phyloP scores from a whole-genome alignment of 2,329 filamentous ascomycete genomes.

The Colletotrichum brevisporum region DNA sequence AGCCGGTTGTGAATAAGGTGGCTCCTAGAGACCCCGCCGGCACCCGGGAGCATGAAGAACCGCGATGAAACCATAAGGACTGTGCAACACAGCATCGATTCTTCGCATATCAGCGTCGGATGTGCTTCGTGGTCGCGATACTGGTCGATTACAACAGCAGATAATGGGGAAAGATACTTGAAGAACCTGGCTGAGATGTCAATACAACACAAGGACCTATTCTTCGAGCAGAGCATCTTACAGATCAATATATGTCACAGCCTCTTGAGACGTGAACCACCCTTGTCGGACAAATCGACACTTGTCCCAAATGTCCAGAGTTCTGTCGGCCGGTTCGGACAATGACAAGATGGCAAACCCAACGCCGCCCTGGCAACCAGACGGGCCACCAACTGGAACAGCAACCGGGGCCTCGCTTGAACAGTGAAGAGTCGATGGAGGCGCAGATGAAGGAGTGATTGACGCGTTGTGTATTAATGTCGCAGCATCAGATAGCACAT shows the following conservation, averaged over 20 bases:
- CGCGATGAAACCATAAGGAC: slow-evolving; percentile 44
- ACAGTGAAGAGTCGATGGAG: not conserved
- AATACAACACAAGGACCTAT: not conserved
- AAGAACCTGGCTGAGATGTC: slow-evolving; percentile 14
- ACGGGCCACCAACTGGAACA: not conserved
- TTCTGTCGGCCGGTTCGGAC: slow-evolving; percentile 42
- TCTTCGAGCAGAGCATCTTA: slow-evolving; percentile 14
- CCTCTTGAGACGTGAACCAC: slow-evolving; percentile 47
- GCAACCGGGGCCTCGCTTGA: not conserved
- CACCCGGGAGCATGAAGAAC: slow-evolving; percentile 43
- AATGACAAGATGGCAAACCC: slow-evolving; percentile 31
- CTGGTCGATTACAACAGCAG: slow-evolving; percentile 5
- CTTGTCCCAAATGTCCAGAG: slow-evolving; percentile 45
- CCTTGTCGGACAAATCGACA: slow-evolving; percentile 46
- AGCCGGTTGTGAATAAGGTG: slow-evolving; percentile 42
- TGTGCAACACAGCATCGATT: slow-evolving; percentile 44
- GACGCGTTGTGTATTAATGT: slow-evolving; percentile 27
- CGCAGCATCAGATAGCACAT: slow-evolving; percentile 25
- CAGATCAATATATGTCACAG: slow-evolving; percentile 46
- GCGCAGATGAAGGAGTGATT: not conserved
- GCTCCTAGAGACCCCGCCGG: slow-evolving; percentile 43
- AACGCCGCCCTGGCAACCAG: slow-evolving; percentile 8
- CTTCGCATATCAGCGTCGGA: slow-evolving; percentile 35
- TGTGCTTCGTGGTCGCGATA: slow-evolving; percentile 36
- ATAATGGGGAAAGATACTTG: slow-evolving; percentile 24